These are phyloP conservation scores for Neonectria faginata DNA, from an alignment of 2,329 filamentous ascomycete genomes.

Conservation along the genomic window DNA sequence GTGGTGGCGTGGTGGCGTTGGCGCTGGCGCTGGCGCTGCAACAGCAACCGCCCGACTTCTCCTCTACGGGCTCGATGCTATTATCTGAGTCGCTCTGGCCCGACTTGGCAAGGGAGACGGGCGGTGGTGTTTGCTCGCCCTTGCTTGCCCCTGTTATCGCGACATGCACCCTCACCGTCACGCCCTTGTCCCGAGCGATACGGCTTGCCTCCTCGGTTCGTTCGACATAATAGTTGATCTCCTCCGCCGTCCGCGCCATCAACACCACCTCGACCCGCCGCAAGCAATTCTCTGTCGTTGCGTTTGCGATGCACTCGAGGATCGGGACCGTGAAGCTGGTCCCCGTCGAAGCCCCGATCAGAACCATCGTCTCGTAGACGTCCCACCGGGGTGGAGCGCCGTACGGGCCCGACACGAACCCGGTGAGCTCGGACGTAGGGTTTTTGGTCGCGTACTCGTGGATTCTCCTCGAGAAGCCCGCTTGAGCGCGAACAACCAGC, in stretches of 20 bases:
- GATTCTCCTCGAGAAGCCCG: conserved; percentile 67
- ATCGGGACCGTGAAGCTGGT: conserved; percentile 71
- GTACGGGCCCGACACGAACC: conserved; percentile 67
- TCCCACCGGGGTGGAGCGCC: conserved; percentile 68
- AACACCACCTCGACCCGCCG: conserved; percentile 66
- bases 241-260: conserved; percentile 62
- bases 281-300: conserved; percentile 58
- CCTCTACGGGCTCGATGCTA: conserved; percentile 28
- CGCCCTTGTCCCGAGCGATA: conserved; percentile 56
- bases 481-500: conserved; percentile 66
- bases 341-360: conserved; percentile 73
- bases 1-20: conserved; percentile 9
- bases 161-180: conserved; percentile 65
- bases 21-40: conserved; percentile 32
- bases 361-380: conserved; percentile 68
- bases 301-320: conserved; percentile 64
- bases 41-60: conserved; percentile 35
- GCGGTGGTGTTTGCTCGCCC: conserved; percentile 36
- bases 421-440: conserved; percentile 46
- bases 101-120: conserved; percentile 44
- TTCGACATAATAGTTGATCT: conserved; percentile 67
- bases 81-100: conserved; percentile 38
- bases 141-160: conserved; percentile 59
- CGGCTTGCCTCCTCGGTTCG: conserved; percentile 59
- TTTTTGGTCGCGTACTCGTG: conserved; percentile 59